Conservation (phyloP, 352 stramenopile genomes). For the Globisporangium nodosum region DNA sequence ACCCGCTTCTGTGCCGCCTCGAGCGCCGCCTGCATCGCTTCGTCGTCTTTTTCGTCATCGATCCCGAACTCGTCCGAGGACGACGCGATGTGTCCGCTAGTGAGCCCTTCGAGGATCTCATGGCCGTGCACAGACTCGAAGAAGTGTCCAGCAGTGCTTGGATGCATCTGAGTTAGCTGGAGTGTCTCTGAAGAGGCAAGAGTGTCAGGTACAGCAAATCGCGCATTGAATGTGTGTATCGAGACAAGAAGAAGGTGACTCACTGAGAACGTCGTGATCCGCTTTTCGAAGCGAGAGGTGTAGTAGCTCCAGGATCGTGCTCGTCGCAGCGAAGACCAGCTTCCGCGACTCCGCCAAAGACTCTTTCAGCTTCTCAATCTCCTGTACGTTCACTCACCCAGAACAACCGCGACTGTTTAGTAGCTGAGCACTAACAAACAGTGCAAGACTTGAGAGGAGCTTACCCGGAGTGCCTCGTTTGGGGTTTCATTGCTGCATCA, state of each 20-base stretch:
- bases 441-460: neutral
- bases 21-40: constrained; percentile 22
- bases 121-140: constrained; percentile 52
- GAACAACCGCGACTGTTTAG: neutral
- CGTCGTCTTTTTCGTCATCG: constrained; percentile 38
- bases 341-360: constrained; percentile 44
- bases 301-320: constrained; percentile 53
- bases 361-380: constrained; percentile 60
- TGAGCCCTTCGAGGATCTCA: constrained; percentile 49
- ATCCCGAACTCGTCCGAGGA: constrained; percentile 34
- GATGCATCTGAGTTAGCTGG: constrained; percentile 61
- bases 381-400: constrained; percentile 14
- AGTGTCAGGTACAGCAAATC: neutral
- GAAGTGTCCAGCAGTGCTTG: constrained; percentile 41
- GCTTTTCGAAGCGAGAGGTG: constrained; percentile 51
- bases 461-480: constrained; percentile 36
- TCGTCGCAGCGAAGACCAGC: constrained; percentile 52
- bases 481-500: constrained; percentile 31
- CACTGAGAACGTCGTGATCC: constrained; percentile 53
- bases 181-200: constrained; percentile 32
- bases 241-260: neutral
- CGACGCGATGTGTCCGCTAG: constrained; percentile 44
- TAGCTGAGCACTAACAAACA: neutral
- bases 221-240: neutral
- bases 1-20: constrained; percentile 27